Conservation (phyloP, 352 stramenopile genomes). For the Globisporangium recalcitrans region DNA sequence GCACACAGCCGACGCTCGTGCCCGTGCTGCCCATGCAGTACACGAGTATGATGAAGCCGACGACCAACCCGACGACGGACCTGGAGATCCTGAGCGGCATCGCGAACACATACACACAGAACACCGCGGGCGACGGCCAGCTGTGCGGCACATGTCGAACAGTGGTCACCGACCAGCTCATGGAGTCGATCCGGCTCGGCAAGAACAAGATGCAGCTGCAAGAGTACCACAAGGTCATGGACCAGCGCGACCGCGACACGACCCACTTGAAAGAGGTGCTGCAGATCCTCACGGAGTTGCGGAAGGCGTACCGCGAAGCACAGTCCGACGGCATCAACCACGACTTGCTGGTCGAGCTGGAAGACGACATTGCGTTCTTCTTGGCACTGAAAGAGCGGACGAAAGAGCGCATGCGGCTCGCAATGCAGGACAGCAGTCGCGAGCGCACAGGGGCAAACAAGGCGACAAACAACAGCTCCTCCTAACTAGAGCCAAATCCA, state of each 20-base stretch:
- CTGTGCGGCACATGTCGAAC: constrained; percentile 59
- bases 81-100: constrained; percentile 83
- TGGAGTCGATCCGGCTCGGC: constrained; percentile 69
- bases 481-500: constrained; percentile 1
- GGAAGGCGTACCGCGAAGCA: constrained; percentile 44
- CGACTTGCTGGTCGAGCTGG: constrained; percentile 51
- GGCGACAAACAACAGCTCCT: constrained; percentile 1
- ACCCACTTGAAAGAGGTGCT: constrained; percentile 60
- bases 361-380: constrained; percentile 77
- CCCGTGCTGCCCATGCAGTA: constrained; percentile 67
- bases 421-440: constrained; percentile 38
- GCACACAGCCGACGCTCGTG: constrained; percentile 31
- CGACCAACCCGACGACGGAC: constrained; percentile 31
- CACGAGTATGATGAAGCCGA: constrained; percentile 18
- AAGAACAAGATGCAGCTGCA: constrained; percentile 66
- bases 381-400: constrained; percentile 55
- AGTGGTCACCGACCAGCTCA: constrained; percentile 66
- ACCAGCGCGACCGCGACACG: constrained; percentile 65
- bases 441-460: constrained; percentile 4
- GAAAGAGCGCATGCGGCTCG: constrained; percentile 62
- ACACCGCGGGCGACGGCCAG: constrained; percentile 32
- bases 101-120: constrained; percentile 76
- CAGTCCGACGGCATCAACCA: constrained; percentile 45
- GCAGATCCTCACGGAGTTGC: constrained; percentile 39
- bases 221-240: constrained; percentile 41